Percentiles rank a stretch among this genome's conserved stretches.
Conservation (phyloP, 2,329 filamentous ascomycete species). For the Cladosporium sp. region DNA sequence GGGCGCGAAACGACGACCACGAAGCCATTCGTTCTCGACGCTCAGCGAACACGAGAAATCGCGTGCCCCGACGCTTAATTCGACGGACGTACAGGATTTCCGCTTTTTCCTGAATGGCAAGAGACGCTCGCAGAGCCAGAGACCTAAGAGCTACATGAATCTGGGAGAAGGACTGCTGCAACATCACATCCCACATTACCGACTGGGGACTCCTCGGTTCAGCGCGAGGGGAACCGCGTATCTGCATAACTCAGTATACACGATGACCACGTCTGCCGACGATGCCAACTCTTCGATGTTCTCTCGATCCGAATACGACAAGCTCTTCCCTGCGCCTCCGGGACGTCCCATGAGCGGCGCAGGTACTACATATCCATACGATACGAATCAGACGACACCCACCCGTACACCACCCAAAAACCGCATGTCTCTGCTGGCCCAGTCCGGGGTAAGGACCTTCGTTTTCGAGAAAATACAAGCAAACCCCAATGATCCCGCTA, state of each 20-base stretch:
- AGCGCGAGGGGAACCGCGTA: conserved; percentile 68
- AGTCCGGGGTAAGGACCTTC: conserved; percentile 6
- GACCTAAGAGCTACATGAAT: conserved; percentile 26
- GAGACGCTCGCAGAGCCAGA: conserved; percentile 13
- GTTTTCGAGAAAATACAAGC: conserved; percentile 79
- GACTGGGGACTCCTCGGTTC: conserved; percentile 75
- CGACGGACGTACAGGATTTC: conserved; percentile 19
- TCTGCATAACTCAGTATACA: conserved; percentile 73
- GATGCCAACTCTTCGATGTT: conserved; percentile 60
- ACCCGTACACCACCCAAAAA: background rate
- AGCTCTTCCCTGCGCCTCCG: conserved; percentile 39
- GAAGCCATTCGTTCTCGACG: conserved; percentile 69
- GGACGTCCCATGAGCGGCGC: conserved; percentile 9
- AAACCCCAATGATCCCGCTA: conserved; percentile 71
- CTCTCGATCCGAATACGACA: conserved; percentile 38
- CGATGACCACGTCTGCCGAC: conserved; percentile 55
- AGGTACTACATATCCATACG: background rate
- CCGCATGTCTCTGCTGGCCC: background rate
- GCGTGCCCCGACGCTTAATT: conserved; percentile 27
- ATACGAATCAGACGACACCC: background rate
- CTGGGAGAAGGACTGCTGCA: conserved; percentile 22
- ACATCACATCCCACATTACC: conserved; percentile 67
- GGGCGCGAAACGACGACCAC: conserved; percentile 33
- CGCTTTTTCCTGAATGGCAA: conserved; percentile 22
- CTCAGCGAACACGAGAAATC: conserved; percentile 59